Base-by-base conservation (phyloP, 257 asterid species). In the Vinca minor region DNA sequence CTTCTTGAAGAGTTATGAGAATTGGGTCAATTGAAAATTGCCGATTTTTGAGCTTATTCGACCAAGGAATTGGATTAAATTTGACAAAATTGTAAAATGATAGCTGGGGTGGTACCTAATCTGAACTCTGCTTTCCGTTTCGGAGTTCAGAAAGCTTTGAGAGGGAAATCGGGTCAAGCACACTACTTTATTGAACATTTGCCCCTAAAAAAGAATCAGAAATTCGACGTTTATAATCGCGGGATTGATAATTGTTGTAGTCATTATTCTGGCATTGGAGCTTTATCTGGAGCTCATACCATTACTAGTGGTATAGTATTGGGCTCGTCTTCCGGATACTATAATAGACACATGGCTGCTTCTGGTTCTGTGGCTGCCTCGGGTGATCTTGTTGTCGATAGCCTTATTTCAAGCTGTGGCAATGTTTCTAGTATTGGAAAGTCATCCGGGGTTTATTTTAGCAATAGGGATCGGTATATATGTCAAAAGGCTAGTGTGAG, bases 351-450 rank as follows among this genome's bases (percentile, higher is more conserved):
- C 26, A 87, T 85, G 95, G 85, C 95, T 15, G 75, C 82, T 68
- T 73, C 85, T 31, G 77, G 84, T 59, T 77, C 90, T 2, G 31
- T 71, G 14, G 81, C 80, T 26, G 70, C 87, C 58, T 76, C 84
- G 11, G 87, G 82, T 36, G 95, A 86, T 75, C 53, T 86, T 69
- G 72, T 73, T 73, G 80, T 84, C 25, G 93, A 86, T 70, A 60
- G 69, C 59, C 59, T 74, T 63, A 65, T 73, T 25, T 77, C 95
- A 1, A 60, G 73, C 34, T 68, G 84, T 55, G 89, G 81, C 64
- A 79, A 65, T 71, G 66, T 74, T 59, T 80, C 84, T 5, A 75
- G 82, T 68, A 76, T 74, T 53, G 79, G 63, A 59, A 87, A 76
- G 68, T 83, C 93, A 20, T 39, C 69, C n/a, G 73, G 79, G 18